These are phyloP conservation scores for Lactarius pseudohatsudake DNA, from an alignment of 768 basidiomycete genomes.

Conservation along the genomic window DNA sequence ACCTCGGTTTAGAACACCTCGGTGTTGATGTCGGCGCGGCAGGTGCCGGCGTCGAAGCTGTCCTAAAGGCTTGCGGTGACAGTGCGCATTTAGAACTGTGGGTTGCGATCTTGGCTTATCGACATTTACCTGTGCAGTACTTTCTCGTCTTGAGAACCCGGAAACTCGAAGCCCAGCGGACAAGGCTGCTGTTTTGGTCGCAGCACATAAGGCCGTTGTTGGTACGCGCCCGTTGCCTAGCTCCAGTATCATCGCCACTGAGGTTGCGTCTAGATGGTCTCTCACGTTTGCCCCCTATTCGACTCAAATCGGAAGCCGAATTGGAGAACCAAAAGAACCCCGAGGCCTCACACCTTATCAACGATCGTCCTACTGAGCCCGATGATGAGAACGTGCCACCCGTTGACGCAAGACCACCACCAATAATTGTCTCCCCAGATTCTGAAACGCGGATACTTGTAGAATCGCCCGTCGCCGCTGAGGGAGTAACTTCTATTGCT, in stretches of 20 bases:
- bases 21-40: constrained; percentile 72
- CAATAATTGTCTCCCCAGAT: constrained; percentile 32
- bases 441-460: constrained; percentile 22
- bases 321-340: constrained; percentile 39
- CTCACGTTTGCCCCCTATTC: constrained; percentile 68
- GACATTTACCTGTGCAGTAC: constrained; percentile 38
- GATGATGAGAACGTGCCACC: constrained; percentile 17
- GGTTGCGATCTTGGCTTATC: constrained; percentile 23
- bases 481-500: constrained; percentile 13
- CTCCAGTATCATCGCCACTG: background rate
- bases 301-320: constrained; percentile 64
- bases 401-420: constrained; percentile 25
- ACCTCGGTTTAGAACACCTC: constrained; percentile 84
- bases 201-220: constrained; percentile 83
- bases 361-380: constrained; percentile 18
- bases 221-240: constrained; percentile 49
- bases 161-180: constrained; percentile 61
- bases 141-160: constrained; percentile 50
- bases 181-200: constrained; percentile 79
- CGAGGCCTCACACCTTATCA: constrained; percentile 28
- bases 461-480: constrained; percentile 15
- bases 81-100: constrained; percentile 43
- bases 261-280: constrained; percentile 57
- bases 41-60: constrained; percentile 52
- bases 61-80: constrained; percentile 74